Evolutionary conservation across 495 filamentous ascomycete species (phyloP), one percentile per base, ranked within the genome.

Genomic region (Neurospora sp.): DNA sequence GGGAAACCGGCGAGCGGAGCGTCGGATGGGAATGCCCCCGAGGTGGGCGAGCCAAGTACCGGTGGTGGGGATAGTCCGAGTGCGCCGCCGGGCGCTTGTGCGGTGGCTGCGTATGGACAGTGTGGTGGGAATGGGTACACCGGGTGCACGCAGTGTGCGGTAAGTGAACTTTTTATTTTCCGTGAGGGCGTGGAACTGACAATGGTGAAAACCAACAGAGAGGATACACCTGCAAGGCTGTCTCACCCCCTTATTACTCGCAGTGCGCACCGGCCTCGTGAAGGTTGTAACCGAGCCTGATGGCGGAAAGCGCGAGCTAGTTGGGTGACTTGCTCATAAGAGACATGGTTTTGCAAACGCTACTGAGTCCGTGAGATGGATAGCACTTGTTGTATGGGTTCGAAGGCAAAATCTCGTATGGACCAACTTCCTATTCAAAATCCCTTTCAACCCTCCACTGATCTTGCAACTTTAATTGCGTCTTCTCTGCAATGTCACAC

Each of bases 391-490:
- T 3, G 20, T 53, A 9, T n/a, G n/a, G n/a, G n/a, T 53, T 53
- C 3, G 45, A 4, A 53, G 9, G 9, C 45, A 1, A 53, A 22
- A 27, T 22, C 9, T 9, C n/a, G 4, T 53, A 53, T 0, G 20
- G 20, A 12, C 12, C n/a, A 45, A n/a, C 8, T 1, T 3, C 22
- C 31, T 31, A 61, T 61, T 61, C 2, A 5, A 61, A 85, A 71
- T 88, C 86, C 73, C 83, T 80, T 71, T 82, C 71, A 3, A 86
- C 82, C 72, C 42, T 77, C 87, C 87, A 89, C 69, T 85, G 85
- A 77, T 89, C 87, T 8, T 80, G 81, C 42, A 83, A 78, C 59
- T 72, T 79, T 70, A 86, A 68, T 1, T 82, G 83, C 1, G 80
- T 80, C 18, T 73, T 78, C 3, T 75, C 76, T 7, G 80, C 73